Evolutionary conservation across 805 yeast genomes (phyloP).

Genomic region (Pichia eremophila): DNA sequence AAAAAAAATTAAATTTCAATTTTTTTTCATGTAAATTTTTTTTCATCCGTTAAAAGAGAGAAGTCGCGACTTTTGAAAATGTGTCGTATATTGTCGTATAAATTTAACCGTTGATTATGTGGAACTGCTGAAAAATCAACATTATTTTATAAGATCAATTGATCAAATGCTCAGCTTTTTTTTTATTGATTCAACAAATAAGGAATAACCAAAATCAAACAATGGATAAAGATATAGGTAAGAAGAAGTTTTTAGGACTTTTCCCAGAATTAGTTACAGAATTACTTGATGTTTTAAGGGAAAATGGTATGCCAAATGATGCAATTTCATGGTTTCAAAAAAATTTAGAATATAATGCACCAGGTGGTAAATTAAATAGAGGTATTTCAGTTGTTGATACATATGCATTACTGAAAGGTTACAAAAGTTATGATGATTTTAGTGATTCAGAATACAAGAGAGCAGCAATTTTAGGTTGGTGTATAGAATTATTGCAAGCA

Average conservation of each 20-base stretch:
- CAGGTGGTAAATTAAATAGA: conserved; percentile 95
- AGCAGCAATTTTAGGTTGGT: conserved; percentile 90
- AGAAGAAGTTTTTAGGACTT: conserved; percentile 49
- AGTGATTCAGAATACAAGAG: conserved; percentile 60
- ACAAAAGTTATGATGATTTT: conserved; percentile 49
- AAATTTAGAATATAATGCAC: conserved; percentile 74
- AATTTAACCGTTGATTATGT: too few relatives aligned
- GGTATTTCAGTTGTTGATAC: conserved; percentile 95
- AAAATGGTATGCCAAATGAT: conserved; percentile 75
- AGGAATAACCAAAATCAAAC: not conserved
- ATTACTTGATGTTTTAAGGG: conserved; percentile 47
- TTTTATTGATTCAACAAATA: too few relatives aligned
- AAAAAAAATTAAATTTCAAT: too few relatives aligned
- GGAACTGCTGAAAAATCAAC: too few relatives aligned
- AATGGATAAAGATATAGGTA: conserved; percentile 33
- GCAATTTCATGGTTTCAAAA: conserved; percentile 80
- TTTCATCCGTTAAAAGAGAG: too few relatives aligned
- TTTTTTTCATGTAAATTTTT: too few relatives aligned
- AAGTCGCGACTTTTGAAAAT: too few relatives aligned
- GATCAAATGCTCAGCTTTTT: too few relatives aligned
- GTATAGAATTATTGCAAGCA: conserved; percentile 89
- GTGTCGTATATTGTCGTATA: too few relatives aligned
- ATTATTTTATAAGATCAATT: too few relatives aligned
- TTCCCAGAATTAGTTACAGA: conserved; percentile 78
- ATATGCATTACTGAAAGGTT: conserved; percentile 66